Base-by-base conservation (phyloP, 768 basidiomycete genomes). In the Amanita thiersii region DNA sequence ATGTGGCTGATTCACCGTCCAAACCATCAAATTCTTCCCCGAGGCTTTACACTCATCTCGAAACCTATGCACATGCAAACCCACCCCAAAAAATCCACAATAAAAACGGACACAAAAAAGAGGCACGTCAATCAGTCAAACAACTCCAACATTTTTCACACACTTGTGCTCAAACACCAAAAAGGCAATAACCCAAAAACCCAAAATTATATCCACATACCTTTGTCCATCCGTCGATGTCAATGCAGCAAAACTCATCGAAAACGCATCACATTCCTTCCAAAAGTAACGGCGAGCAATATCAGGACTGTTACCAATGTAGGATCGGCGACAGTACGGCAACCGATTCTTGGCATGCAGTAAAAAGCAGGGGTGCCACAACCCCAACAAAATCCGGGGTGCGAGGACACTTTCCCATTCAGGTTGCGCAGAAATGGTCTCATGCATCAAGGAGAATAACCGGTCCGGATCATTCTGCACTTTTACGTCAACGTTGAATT, bases 351-450 rank as follows among this genome's bases (percentile, higher is more conserved):
- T 79, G 3, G 94, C 94, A 28, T 77, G 77, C 4, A 63, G 66
- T 33, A 98, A 64, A 67, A 94, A 99, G 38, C 79, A 76, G 5
- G 96, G 91, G 64, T 99, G 91, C 88, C 87, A 91, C 9, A 92
- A 69, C 3, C 86, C 88, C 42, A 89, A 69, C 5, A 90, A 62
- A 53, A 91, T 77, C 12, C 90, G 75, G 0, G 88, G 89, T 1
- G 84, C 88, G 39, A 94, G 77, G 28, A 52, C 58, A 5, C 74
- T 79, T 60, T 89, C 73, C 85, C 84, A 94, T 21, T 73, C 66
- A 1, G 73, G 66, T 46, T 90, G 75, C 5, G 68, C 52, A 10
- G 74, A 66, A 45, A 94, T 78, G 44, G 72, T 66, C 29, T 61
- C 59, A 62, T 86, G 72, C 78, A 96, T 89, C 31, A 92, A 65